phyloP scores from a whole-genome alignment of 2,329 filamentous ascomycete genomes.

The Seiridium unicorne region DNA sequence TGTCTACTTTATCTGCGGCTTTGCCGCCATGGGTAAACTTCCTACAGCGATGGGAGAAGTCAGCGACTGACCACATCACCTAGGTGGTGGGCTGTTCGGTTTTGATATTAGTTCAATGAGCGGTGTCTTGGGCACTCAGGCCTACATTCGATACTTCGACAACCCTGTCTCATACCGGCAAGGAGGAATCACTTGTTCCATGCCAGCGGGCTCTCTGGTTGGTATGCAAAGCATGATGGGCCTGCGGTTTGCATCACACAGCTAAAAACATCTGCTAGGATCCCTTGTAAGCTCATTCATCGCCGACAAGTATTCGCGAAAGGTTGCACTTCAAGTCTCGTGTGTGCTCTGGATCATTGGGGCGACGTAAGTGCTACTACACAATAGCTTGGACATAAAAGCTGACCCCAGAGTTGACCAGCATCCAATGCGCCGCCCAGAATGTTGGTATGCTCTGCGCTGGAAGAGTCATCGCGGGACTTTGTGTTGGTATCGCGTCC shows the following conservation, averaged over 20 bases:
- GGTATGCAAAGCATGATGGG: constrained; percentile 30
- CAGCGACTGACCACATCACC: background rate
- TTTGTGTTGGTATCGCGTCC: constrained; percentile 73
- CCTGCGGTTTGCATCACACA: background rate
- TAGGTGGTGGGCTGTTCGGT: constrained; percentile 71
- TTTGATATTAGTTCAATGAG: constrained; percentile 79
- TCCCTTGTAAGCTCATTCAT: constrained; percentile 49
- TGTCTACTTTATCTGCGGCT: constrained; percentile 59
- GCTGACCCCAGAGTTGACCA: constrained; percentile 1
- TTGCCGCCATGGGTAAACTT: constrained; percentile 57
- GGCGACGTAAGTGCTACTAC: constrained; percentile 26
- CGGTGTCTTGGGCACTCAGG: constrained; percentile 62
- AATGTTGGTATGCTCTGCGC: constrained; percentile 70
- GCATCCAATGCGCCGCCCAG: constrained; percentile 60
- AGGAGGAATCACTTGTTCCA: constrained; percentile 70
- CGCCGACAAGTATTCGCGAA: constrained; percentile 49
- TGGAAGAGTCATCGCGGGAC: constrained; percentile 68
- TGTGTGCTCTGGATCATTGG: constrained; percentile 52
- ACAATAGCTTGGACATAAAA: background rate
- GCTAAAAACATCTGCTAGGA: constrained; percentile 29
- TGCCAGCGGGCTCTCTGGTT: constrained; percentile 70
- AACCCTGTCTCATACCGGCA: constrained; percentile 58
- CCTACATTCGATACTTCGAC: constrained; percentile 72
- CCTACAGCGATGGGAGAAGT: background rate
- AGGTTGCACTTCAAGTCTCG: constrained; percentile 46